phyloP scores from a whole-genome alignment of 768 basidiomycete species.

The Naganishia onofrii region DNA sequence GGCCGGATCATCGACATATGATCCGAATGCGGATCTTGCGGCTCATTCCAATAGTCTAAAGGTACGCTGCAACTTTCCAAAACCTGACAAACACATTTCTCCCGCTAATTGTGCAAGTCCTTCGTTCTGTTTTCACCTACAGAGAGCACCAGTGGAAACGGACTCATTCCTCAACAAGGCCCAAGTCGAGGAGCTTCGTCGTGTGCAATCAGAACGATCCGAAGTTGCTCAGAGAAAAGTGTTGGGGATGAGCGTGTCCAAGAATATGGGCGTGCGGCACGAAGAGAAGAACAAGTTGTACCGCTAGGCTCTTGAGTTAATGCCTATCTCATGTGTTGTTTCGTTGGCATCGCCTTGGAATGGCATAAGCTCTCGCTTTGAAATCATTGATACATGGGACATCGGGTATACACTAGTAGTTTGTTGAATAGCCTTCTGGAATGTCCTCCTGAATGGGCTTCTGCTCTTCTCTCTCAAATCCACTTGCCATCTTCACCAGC shows the following conservation, averaged over 20 bases:
- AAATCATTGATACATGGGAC: neutral
- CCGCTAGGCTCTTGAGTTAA: neutral
- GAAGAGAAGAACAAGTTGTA: constrained; percentile 38
- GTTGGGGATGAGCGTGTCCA: constrained; percentile 45
- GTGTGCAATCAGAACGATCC: constrained; percentile 77
- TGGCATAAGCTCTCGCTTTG: too few species aligned
- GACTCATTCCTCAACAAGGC: constrained; percentile 76
- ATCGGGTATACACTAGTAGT: neutral
- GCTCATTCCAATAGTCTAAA: constrained; percentile 71
- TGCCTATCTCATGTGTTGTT: too few species aligned
- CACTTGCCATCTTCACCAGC: neutral
- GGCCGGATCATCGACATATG: constrained; percentile 57
- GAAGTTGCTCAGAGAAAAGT: constrained; percentile 59
- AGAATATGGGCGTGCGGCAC: constrained; percentile 45
- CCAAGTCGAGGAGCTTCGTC: constrained; percentile 74
- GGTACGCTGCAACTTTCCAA: constrained; percentile 54
- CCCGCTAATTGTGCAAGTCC: neutral
- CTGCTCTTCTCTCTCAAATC: neutral
- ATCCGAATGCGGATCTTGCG: constrained; percentile 78
- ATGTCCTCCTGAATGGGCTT: neutral
- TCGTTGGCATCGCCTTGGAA: too few species aligned
- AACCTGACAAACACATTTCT: neutral
- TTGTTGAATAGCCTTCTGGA: neutral
- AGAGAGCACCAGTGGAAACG: constrained; percentile 56
- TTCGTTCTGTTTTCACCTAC: neutral